A percentile compares a stretch with the other conserved stretches of the same genome.
Conservation (phyloP, 192 early-diverging fungal species). For the Backusella westeae region DNA sequence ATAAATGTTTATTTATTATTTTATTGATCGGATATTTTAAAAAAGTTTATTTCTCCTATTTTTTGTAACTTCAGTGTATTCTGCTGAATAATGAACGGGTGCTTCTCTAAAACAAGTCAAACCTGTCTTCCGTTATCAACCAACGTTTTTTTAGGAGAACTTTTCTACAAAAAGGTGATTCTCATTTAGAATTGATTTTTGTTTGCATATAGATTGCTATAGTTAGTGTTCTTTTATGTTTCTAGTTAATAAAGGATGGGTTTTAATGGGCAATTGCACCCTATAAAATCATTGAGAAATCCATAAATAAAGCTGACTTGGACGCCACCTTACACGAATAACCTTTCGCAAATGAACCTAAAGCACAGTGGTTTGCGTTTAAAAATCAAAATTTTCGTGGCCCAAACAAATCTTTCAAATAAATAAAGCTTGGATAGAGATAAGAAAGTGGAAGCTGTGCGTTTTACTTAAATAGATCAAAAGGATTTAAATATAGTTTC, state of each 20-base stretch:
- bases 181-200: background rate
- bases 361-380: background rate
- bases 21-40: slow-evolving; percentile 7
- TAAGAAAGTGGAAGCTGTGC: no score
- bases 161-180: background rate
- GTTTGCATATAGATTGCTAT: background rate
- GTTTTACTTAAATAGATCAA: no score
- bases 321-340: background rate
- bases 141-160: background rate
- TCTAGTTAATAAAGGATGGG: background rate
- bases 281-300: background rate
- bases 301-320: background rate
- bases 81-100: background rate
- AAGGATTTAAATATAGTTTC: no score
- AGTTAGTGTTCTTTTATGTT: background rate
- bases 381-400: background rate
- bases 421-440: no score
- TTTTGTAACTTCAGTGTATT: background rate
- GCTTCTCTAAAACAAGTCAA: background rate
- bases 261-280: background rate
- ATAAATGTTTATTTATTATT: background rate
- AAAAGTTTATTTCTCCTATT: background rate
- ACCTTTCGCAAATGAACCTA: background rate
- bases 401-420: no score
- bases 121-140: background rate